Evolutionary conservation across 2,329 filamentous ascomycete genomes (phyloP), one percentile per base, ranked within the genome.

Genomic region (Fusarium anguioides): DNA sequence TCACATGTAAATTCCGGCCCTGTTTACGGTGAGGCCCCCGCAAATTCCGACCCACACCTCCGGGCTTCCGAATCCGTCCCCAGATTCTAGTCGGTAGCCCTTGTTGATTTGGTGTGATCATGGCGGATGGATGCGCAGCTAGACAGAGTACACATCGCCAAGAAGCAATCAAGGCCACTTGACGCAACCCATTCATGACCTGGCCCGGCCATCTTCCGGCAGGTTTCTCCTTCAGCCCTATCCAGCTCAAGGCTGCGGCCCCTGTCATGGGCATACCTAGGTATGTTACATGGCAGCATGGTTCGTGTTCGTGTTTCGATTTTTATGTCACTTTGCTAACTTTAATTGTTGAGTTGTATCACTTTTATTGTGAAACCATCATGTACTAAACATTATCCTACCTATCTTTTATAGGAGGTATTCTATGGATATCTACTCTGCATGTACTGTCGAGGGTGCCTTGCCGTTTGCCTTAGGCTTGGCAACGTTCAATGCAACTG

Each of bases 161-260:
- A 69, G 64, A 71, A 35, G 47, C 20, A 20, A 21, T 35, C 39
- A 23, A 49, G 45, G 45, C 36, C 27, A 26, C 24, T 47, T 36
- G 37, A 48, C 40, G 51, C 65, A 69, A 47, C 65, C 65, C 23
- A 41, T 53, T 54, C 60, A 39, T 9, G n/a, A 42, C 27, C 45
- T 27, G 46, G 51, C 52, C 33, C 71, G 71, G 71, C 36, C 67
- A 73, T 72, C 71, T 73, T 73, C 71, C 71, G 71, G 50, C 56
- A 24, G 18, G 24, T 52, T 41, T 51, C 49, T 21, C 21, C 35
- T 54, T 72, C 67, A 73, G 69, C 71, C 71, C 60, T 72, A 72
- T 39, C 45, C 44, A 49, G 31, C 18, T 50, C 12, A 31, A 58
- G 24, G 39, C 31, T 41, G 36, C 47, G 46, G n/a, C 54, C 54